Conservation (phyloP, 176 grass and related monocot species). For the Eleusine indica region DNA sequence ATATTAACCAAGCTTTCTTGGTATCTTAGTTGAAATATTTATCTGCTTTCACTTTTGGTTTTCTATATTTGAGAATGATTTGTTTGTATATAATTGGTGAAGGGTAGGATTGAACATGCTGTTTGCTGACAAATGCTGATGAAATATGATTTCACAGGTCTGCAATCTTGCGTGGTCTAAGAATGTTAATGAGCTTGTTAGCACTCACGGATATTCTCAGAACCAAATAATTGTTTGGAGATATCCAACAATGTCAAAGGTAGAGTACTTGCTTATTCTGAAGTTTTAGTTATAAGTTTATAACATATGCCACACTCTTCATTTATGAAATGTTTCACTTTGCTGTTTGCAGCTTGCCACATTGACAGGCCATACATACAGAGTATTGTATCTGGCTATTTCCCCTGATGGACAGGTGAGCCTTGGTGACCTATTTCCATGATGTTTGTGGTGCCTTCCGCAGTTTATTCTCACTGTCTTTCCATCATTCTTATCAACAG, state of each 20-base stretch:
- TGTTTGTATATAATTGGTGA: constrained; percentile 3
- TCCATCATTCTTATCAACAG: constrained; percentile 44
- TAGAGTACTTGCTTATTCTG: constrained; percentile 17
- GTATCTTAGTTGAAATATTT: neutral
- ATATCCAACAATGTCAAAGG: constrained; percentile 99
- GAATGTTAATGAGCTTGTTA: constrained; percentile 98
- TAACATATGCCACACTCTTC: neutral
- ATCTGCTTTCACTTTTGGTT: neutral
- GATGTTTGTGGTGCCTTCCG: neutral
- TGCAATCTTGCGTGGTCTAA: constrained; percentile 99
- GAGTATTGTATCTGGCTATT: constrained; percentile 94
- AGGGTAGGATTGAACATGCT: neutral
- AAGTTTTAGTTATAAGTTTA: too few relatives aligned
- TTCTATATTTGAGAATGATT: neutral
- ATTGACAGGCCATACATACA: constrained; percentile 81
- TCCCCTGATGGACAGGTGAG: constrained; percentile 96
- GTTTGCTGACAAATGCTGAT: constrained; percentile 9
- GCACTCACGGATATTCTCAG: constrained; percentile 96
- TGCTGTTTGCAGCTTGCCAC: constrained; percentile 78
- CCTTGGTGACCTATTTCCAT: constrained; percentile 12
- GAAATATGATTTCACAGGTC: constrained; percentile 52
- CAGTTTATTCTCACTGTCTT: constrained; percentile 16
- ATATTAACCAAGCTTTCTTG: neutral
- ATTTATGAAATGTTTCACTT: constrained; percentile 2
- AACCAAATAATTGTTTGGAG: constrained; percentile 99